phyloP scores from a whole-genome alignment of 169 alveolate genomes.

The Cryptosporidium canis region DNA sequence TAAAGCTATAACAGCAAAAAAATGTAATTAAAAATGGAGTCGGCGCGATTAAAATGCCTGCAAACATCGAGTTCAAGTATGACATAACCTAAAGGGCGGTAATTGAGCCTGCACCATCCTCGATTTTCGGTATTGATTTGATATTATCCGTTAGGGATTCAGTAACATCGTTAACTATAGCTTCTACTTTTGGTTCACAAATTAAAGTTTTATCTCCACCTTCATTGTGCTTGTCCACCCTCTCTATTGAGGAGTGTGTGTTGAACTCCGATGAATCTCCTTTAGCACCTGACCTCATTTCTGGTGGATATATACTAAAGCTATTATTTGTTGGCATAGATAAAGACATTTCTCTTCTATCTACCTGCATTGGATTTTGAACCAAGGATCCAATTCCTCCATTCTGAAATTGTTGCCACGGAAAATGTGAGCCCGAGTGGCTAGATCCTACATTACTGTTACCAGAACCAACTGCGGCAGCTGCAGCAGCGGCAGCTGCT shows the following conservation, averaged over 20 bases:
- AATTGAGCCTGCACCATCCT: not conserved
- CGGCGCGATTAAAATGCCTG: not conserved
- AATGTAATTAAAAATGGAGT: not conserved
- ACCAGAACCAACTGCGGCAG: conserved; percentile 40
- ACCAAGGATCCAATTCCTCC: not conserved
- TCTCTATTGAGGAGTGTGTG: not conserved
- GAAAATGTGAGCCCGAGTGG: conserved; percentile 1
- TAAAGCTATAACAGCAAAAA: not conserved
- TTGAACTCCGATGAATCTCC: conserved; percentile 1
- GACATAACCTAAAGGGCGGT: not conserved
- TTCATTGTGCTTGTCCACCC: not conserved
- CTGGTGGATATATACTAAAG: not conserved
- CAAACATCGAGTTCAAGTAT: not conserved
- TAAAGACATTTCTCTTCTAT: not conserved
- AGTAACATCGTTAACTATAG: not conserved
- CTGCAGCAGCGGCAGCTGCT: conserved; percentile 57
- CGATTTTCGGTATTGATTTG: not conserved
- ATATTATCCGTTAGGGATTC: not conserved
- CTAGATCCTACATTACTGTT: conserved; percentile 20
- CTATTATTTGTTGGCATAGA: not conserved
- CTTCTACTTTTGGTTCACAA: not conserved
- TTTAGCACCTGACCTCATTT: not conserved
- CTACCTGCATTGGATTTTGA: not conserved
- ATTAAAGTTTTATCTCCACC: not conserved
- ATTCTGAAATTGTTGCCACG: conserved; percentile 31